Percentiles rank a stretch among this genome's conserved stretches.
These are phyloP conservation scores for Lycium barbarum DNA, from an alignment of 257 asterid species.

Conservation along the genomic window DNA sequence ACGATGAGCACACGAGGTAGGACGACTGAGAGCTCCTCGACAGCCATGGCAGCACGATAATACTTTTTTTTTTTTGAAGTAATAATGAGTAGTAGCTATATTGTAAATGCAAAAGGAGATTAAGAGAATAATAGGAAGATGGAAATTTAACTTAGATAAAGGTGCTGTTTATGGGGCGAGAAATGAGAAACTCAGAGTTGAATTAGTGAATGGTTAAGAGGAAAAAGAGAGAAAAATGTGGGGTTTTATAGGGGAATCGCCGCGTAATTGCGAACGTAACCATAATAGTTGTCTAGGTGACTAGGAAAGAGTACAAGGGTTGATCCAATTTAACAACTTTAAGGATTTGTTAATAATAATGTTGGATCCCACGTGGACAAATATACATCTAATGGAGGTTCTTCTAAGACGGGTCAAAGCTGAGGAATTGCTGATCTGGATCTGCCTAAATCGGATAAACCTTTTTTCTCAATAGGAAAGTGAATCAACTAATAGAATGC, in stretches of 20 bases:
- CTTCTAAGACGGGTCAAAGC: slow-evolving; percentile 30
- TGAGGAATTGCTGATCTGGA: slow-evolving; percentile 29
- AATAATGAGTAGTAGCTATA: neutral
- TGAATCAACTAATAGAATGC: neutral
- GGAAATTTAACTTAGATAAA: neutral
- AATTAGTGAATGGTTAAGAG: slow-evolving; percentile 19
- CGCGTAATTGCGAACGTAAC: slow-evolving; percentile 4
- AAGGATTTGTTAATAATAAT: neutral
- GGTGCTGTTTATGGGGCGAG: slow-evolving; percentile 10
- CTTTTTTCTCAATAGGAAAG: neutral
- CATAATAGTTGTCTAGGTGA: neutral
- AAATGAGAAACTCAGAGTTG: neutral
- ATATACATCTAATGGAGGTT: slow-evolving; percentile 13
- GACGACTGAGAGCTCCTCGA: slow-evolving; percentile 56
- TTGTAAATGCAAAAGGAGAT: neutral
- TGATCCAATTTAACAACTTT: neutral
- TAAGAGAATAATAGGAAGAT: neutral
- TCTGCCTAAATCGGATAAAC: slow-evolving; percentile 12
- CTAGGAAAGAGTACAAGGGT: neutral
- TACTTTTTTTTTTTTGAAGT: neutral
- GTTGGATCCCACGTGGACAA: neutral
- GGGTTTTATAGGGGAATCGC: slow-evolving; percentile 10
- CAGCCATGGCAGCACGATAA: slow-evolving; percentile 40
- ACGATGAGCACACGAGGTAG: slow-evolving; percentile 70
- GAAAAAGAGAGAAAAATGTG: neutral